A percentile compares a stretch with the other conserved stretches of the same genome.
phyloP scores from a whole-genome alignment of 2,329 filamentous ascomycete species.

The Zarea fungicola region DNA sequence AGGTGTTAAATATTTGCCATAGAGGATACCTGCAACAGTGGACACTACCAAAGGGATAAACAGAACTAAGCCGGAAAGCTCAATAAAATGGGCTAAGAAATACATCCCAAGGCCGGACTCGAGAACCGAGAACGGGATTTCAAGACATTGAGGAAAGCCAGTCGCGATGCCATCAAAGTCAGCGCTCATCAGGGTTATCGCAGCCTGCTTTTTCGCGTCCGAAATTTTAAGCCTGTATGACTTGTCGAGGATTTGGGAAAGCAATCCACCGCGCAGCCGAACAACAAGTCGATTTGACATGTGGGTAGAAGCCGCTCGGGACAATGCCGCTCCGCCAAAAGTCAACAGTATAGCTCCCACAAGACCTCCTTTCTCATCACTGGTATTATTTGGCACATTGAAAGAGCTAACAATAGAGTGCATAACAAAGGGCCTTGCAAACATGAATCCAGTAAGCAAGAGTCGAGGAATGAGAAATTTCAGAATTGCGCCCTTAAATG shows the following conservation, averaged over 20 bases:
- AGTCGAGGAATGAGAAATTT: not conserved
- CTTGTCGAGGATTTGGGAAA: not conserved
- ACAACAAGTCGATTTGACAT: not conserved
- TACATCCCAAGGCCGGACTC: not conserved
- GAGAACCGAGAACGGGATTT: not conserved
- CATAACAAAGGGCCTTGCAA: not conserved
- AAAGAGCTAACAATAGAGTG: slow-evolving; percentile 14
- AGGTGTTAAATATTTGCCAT: not conserved
- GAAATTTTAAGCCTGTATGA: not conserved
- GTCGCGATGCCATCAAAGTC: not conserved
- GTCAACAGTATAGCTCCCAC: not conserved
- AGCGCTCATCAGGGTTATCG: not conserved
- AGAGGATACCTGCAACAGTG: not conserved
- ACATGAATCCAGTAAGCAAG: not conserved
- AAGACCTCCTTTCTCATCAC: not conserved
- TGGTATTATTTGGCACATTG: slow-evolving; percentile 17
- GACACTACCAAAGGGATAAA: not conserved
- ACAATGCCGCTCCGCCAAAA: not conserved
- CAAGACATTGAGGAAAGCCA: not conserved
- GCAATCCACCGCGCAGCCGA: not conserved
- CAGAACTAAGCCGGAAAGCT: not conserved
- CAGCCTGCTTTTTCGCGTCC: not conserved
- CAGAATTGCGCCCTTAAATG: slow-evolving; percentile 15
- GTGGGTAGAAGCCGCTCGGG: not conserved
- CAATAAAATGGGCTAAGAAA: not conserved